A percentile compares a stretch with the other conserved stretches of the same genome.
Conservation (phyloP, 345 rosid species). For the Geranium brycei region DNA sequence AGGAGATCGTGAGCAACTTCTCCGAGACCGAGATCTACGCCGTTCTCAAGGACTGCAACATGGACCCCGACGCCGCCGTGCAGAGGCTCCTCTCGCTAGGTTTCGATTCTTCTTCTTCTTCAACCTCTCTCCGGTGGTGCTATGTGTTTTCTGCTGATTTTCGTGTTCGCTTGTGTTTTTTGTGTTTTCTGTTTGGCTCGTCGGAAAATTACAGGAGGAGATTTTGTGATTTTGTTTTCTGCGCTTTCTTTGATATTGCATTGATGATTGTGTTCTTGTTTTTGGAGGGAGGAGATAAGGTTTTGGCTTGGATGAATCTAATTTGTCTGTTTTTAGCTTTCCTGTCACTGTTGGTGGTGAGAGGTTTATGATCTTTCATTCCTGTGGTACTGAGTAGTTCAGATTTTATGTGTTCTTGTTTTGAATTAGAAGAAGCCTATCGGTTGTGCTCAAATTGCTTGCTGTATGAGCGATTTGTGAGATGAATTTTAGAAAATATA, state of each 20-base stretch:
- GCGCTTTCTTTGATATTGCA: too few relatives aligned
- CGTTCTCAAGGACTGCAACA: slow-evolving; percentile 31
- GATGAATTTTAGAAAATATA: background rate
- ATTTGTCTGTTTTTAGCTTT: too few relatives aligned
- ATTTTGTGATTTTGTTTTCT: background rate
- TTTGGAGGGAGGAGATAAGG: too few relatives aligned
- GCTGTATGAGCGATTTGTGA: background rate
- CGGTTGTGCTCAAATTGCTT: background rate
- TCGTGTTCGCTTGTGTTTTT: background rate
- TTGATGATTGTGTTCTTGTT: too few relatives aligned
- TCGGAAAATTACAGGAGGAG: background rate
- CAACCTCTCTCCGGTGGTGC: background rate
- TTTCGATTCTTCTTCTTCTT: slow-evolving; percentile 6
- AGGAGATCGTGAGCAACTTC: slow-evolving; percentile 22
- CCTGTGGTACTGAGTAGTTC: background rate
- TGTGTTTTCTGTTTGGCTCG: background rate
- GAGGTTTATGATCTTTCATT: too few relatives aligned
- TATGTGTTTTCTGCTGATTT: background rate
- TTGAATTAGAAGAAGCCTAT: background rate
- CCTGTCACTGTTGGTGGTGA: too few relatives aligned
- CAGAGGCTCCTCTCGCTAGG: slow-evolving; percentile 47
- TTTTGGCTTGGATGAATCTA: too few relatives aligned
- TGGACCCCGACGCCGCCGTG: slow-evolving; percentile 42
- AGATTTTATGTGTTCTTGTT: background rate
- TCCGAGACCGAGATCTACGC: slow-evolving; percentile 40